Evolutionary conservation across 2,329 filamentous ascomycete genomes (phyloP).

Genomic region (Penicillium occitanis): DNA sequence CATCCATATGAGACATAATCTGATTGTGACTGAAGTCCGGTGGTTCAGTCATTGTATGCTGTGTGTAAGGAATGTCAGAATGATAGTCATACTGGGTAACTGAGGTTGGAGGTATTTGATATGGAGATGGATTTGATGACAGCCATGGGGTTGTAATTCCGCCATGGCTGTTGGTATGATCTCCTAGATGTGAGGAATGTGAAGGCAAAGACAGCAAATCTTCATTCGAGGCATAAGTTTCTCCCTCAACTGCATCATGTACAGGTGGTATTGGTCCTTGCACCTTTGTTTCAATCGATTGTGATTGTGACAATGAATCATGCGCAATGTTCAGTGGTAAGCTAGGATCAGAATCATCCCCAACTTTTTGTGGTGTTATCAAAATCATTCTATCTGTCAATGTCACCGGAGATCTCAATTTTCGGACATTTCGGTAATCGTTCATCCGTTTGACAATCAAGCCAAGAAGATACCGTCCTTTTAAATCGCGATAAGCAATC

Average conservation of each 20-base stretch:
- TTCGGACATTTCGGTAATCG: not conserved
- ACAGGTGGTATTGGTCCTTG: not conserved
- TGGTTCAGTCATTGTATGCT: not conserved
- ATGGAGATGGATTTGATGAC: not conserved
- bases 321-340: constrained; percentile 2
- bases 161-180: not conserved
- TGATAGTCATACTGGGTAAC: not conserved
- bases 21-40: not conserved
- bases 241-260: not conserved
- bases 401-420: constrained; percentile 1
- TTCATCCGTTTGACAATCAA: not conserved
- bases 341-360: constrained; percentile 9
- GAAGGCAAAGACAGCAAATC: not conserved
- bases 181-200: not conserved
- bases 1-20: not conserved
- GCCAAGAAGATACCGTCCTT: not conserved
- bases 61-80: not conserved
- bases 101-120: not conserved
- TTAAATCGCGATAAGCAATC: not conserved
- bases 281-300: not conserved
- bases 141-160: not conserved
- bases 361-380: constrained; percentile 1
- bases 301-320: not conserved
- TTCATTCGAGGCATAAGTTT: not conserved
- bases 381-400: constrained; percentile 8